Percentiles rank a stretch among this genome's conserved stretches.
These are phyloP conservation scores for Monosporascus sp. DNA, from an alignment of 2,329 filamentous ascomycete genomes.

Conservation along the genomic window DNA sequence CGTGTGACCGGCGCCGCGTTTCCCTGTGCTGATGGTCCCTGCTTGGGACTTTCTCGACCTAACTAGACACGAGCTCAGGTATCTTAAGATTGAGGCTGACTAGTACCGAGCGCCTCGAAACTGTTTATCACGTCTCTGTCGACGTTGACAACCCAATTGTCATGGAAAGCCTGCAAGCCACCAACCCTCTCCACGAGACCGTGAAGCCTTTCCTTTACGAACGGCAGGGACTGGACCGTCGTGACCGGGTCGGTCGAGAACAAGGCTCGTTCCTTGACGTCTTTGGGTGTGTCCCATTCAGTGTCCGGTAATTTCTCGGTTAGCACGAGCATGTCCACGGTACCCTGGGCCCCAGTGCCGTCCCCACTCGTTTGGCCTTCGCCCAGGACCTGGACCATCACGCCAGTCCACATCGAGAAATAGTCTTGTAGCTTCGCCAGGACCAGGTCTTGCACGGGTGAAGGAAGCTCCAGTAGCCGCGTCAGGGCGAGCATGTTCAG, in stretches of 20 bases:
- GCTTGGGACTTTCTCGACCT: too few relatives aligned
- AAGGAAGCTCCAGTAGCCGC: slow-evolving; percentile 60
- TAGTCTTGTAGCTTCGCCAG: slow-evolving; percentile 64
- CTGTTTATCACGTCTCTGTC: slow-evolving; percentile 64
- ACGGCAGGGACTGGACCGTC: slow-evolving; percentile 57
- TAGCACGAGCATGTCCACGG: slow-evolving; percentile 48
- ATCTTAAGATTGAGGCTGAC: too few relatives aligned
- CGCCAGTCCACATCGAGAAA: slow-evolving; percentile 69
- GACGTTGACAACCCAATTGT: slow-evolving; percentile 67
- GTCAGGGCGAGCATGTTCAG: slow-evolving; percentile 69
- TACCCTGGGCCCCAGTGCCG: slow-evolving; percentile 20
- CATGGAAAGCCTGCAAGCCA: slow-evolving; percentile 60
- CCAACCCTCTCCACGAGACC: slow-evolving; percentile 55
- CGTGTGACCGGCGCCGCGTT: too few relatives aligned
- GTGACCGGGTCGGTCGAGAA: slow-evolving; percentile 61
- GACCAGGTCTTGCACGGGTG: slow-evolving; percentile 52
- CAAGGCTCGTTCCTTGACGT: slow-evolving; percentile 47
- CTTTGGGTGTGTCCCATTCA: slow-evolving; percentile 54
- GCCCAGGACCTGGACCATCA: slow-evolving; percentile 60
- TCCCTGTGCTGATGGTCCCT: too few relatives aligned
- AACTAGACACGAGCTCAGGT: too few relatives aligned
- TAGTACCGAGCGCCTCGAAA: slow-evolving; percentile 43
- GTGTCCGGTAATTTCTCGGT: slow-evolving; percentile 31
- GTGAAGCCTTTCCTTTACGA: slow-evolving; percentile 58
- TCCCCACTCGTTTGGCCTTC: slow-evolving; percentile 36